Base-by-base conservation (phyloP, 768 basidiomycete species). In the Sutorius australiensis region DNA sequence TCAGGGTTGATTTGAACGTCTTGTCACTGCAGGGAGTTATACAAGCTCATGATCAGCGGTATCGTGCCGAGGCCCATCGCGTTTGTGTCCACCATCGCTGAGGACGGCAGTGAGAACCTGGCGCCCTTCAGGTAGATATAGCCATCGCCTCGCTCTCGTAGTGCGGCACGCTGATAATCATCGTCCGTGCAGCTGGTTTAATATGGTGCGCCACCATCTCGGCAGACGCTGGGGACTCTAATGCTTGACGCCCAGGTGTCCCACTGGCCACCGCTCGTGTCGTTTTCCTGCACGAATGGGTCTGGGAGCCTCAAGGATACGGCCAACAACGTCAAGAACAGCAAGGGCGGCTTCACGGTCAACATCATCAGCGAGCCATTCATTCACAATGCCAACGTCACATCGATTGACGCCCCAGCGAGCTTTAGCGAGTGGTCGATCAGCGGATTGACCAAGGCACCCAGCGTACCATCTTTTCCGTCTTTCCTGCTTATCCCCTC, bases 321-420 rank as follows among this genome's bases (percentile, higher is more conserved):
- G 0, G 60, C 70, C 27, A 57, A 59, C 27, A 82, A 82, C 56
- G 77, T 82, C 58, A 69, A 67, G 58, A 67, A 65, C 1, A 74
- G 73, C 27, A 76, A 77, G 42, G 64, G 75, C 27, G 66, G 75
- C 28, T 84, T 83, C 63, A 77, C 76, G 6, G 76, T 81, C 27
- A 80, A 78, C 57, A 80, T 81, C 61, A 83, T 84, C 61, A 80
- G 78, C 37, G 81, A 82, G 57, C 71, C 76, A 2, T 77, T 70
- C 40, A 33, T 72, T 2, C 68, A 77, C 48, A 62, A 68, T 7
- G 77, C 77, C 0, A 74, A 77, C 54, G 60, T 60, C 17, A 63
- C 71, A 0, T 50, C 72, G 11, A 58, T 77, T 14, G 72, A 78
- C 28, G 60, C 74, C 4, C 76, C 77, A 3, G 50, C 60, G 1